phyloP scores from a whole-genome alignment of 1,284 basidiomycete species.

The Apiotrichum siamense region DNA sequence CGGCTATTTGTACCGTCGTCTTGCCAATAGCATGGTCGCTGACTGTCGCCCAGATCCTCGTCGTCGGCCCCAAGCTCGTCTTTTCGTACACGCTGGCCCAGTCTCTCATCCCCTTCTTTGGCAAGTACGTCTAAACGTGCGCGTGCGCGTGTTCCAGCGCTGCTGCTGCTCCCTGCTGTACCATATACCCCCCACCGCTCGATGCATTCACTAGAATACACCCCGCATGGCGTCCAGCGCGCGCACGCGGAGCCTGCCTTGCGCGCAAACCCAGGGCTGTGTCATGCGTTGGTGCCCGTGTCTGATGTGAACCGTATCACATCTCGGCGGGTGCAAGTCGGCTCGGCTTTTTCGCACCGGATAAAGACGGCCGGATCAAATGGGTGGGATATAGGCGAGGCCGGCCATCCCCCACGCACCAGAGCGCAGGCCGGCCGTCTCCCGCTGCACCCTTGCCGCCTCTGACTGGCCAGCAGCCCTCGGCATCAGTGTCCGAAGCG shows the following conservation, averaged over 20 bases:
- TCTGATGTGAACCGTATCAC: too few relatives aligned
- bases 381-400: background rate
- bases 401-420: background rate
- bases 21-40: background rate
- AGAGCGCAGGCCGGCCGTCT: background rate
- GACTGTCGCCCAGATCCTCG: conserved; percentile 62
- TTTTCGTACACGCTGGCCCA: conserved; percentile 98
- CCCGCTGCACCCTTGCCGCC: too few relatives aligned
- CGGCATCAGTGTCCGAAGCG: too few relatives aligned
- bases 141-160: background rate
- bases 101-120: conserved; percentile 88
- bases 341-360: background rate
- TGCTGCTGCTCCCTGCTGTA: conserved; percentile 1
- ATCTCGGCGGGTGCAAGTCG: too few relatives aligned
- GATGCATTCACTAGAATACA: conserved; percentile 4
- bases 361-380: background rate
- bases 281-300: too few relatives aligned
- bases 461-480: too few relatives aligned
- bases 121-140: conserved; percentile 58
- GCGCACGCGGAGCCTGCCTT: background rate
- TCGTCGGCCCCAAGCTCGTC: conserved; percentile 95
- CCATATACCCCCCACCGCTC: conserved; percentile 5
- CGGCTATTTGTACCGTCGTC: background rate
- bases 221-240: too few relatives aligned
- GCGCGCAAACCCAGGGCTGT: background rate